Base-by-base conservation (phyloP, 2,329 filamentous ascomycete genomes). In the Verruconis gallopava region DNA sequence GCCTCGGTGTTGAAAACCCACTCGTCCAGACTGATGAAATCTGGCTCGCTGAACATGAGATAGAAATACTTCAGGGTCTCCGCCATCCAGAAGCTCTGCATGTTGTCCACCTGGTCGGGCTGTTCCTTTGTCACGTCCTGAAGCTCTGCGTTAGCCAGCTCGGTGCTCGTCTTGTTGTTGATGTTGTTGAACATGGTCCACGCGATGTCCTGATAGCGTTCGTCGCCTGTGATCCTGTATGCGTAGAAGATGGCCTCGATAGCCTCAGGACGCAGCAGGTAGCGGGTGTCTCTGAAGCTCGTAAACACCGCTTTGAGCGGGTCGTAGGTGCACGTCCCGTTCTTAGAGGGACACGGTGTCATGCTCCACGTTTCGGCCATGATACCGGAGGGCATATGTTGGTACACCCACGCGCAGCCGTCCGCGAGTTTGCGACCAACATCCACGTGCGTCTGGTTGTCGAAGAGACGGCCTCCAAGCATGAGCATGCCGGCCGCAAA, bases 1-100 rank as follows among this genome's bases (percentile, higher is more conserved):
- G 44, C 44, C 28, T 45, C 44, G 18, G 44, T 45, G 28, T 45
- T 45, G 21, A 46, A 45, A 2, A 45, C 44, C 4, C n/a, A 45
- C 19, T 37, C 32, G 18, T 45, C 80, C 52, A 85, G 57, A 52
- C 68, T 79, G 33, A 82, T 64, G 21, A 77, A 51, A n/a, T 71
- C 67, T 0, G 81, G 78, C 44, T 77, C 71, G 17, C 76, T 76
- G 57, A 83, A 94, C 38, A 93, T 68, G 44, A 94, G 60, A 57
- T 85, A 94, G 50, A 91, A 93, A 56, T 93, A 93, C 67, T 93
- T 95, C 51, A 94, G 66, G 32, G 85, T 94, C 68, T 94, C 86
- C 3, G 82, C 82, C 46, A 85, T 68, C 84, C 86, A 94, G 60
- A 93, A 93, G 54, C 81, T 88, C 54, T 69, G 66, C 64, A 67